Evolutionary conservation across 176 grass and related monocot genomes (phyloP).

Genomic region (Oryza meridionalis): DNA sequence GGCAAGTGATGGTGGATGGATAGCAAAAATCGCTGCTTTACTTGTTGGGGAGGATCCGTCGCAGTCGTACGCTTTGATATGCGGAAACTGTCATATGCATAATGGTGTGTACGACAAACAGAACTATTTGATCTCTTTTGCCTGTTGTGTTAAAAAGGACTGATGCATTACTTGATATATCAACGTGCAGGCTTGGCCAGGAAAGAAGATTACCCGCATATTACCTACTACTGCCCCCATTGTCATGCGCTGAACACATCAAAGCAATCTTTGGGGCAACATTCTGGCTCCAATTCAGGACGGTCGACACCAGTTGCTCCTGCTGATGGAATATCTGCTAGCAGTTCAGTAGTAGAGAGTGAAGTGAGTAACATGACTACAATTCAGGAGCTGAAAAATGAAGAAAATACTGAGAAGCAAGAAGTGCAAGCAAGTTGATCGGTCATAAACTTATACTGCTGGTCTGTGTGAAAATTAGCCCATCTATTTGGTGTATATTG

Average conservation of each 20-base stretch:
- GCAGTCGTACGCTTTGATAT: conserved; percentile 94
- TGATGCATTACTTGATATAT: background rate
- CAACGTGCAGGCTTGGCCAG: conserved; percentile 71
- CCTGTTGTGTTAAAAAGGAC: background rate
- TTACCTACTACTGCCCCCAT: conserved; percentile 95
- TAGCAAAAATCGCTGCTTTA: conserved; percentile 81
- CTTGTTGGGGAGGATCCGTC: conserved; percentile 96
- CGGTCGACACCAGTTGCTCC: conserved; percentile 44
- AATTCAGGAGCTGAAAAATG: conserved; percentile 45
- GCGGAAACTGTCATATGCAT: conserved; percentile 96
- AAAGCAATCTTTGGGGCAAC: conserved; percentile 52
- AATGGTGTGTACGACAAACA: conserved; percentile 63
- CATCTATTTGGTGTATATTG: conserved; percentile 25
- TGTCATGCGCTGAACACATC: conserved; percentile 80
- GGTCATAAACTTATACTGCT: conserved; percentile 17
- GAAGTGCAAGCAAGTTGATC: conserved; percentile 32
- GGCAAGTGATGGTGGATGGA: conserved; percentile 75
- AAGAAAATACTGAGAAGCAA: conserved; percentile 47
- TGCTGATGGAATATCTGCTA: conserved; percentile 45
- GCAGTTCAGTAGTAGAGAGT: conserved; percentile 44
- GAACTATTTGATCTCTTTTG: conserved; percentile 11
- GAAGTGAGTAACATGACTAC: conserved; percentile 52
- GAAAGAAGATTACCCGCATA: conserved; percentile 88
- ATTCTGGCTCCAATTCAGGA: conserved; percentile 48
- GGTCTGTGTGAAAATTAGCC: conserved; percentile 46